Evolutionary conservation across 1,139 yeast genomes (phyloP), one percentile per base, ranked within the genome.

Genomic region (Suhomyces yuchorum): DNA sequence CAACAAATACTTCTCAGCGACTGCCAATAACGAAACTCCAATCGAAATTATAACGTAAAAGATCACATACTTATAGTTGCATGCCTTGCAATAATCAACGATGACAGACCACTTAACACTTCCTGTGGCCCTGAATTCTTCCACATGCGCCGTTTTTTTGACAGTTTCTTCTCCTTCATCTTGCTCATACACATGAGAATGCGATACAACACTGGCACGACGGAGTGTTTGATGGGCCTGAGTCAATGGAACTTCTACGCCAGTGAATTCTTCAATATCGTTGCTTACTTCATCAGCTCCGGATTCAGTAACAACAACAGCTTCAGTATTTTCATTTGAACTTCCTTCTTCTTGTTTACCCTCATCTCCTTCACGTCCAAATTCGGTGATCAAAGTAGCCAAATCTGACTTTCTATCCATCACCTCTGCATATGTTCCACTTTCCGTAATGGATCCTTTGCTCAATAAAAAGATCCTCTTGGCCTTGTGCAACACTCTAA

Each of bases 381-480:
- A 91, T 54, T 90, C 97, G 46, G 74, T 74, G 51, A 93, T 81
- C 61, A 93, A 75, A 49, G 75, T 42, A 9, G 57, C 57, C 48
- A 57, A 55, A 17, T 54, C 59, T 14, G 52, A 48, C 26, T 52
- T 50, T 24, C 49, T 49, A 5, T 42, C 49, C 50, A 51, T 48
- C 8, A 56, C 58, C 8, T 48, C 48, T 2, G 61, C 60, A 50
- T 56, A 70, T 19, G 60, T 60, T 11, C 78, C 78, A 30, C 66
- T 58, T 48, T 66, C 70, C 5, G 52, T 46, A 23, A 66, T 59
- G 14, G 57, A 48, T 17, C 66, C 66, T 22, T 51, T 48, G 24
- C 68, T 71, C 43, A 70, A 60, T 40, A 66, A 57, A 38, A 66
- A 70, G 33, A 72, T 68, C 40, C 60, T 60, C 42, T 65, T 63